Percentiles rank a stretch among this genome's conserved stretches.
Conservation (phyloP, 176 grass and related monocot genomes). For the Elaeis guineensis region DNA sequence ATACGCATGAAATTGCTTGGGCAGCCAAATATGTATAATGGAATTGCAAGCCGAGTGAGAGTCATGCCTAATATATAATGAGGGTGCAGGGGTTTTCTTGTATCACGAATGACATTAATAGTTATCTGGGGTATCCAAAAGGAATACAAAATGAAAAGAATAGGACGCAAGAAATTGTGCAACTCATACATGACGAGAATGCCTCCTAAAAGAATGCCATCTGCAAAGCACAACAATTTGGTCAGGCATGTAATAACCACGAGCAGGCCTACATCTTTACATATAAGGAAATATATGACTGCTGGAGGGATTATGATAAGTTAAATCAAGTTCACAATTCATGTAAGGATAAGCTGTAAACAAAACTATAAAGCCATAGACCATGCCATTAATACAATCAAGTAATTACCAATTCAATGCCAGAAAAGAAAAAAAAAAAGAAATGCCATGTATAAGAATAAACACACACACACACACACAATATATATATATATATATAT, state of each 20-base stretch:
- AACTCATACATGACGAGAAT: slow-evolving; percentile 90
- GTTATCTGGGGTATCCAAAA: slow-evolving; percentile 98
- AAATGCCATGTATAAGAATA: too few relatives aligned
- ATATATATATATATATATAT: too few relatives aligned
- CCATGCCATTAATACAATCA: too few relatives aligned
- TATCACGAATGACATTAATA: slow-evolving; percentile 85
- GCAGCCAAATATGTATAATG: slow-evolving; percentile 92
- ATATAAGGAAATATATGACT: too few relatives aligned
- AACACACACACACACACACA: too few relatives aligned
- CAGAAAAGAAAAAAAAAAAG: too few relatives aligned
- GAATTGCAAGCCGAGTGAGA: slow-evolving; percentile 69
- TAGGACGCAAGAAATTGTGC: slow-evolving; percentile 65
- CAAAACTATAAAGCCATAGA: too few relatives aligned
- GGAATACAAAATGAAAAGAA: slow-evolving; percentile 80
- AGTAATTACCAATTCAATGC: too few relatives aligned
- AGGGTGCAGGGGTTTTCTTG: slow-evolving; percentile 91
- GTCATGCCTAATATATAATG: slow-evolving; percentile 95
- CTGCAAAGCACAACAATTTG: slow-evolving; percentile 29
- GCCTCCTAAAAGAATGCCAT: slow-evolving; percentile 98
- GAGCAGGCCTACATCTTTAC: neutral
- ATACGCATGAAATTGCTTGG: slow-evolving; percentile 93
- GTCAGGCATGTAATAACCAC: neutral
- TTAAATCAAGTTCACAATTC: too few relatives aligned
- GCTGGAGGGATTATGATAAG: too few relatives aligned
- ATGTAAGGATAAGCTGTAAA: too few relatives aligned